Evolutionary conservation across 257 asterid genomes (phyloP), one percentile per base, ranked within the genome.

Genomic region (Forsythia suspensa): DNA sequence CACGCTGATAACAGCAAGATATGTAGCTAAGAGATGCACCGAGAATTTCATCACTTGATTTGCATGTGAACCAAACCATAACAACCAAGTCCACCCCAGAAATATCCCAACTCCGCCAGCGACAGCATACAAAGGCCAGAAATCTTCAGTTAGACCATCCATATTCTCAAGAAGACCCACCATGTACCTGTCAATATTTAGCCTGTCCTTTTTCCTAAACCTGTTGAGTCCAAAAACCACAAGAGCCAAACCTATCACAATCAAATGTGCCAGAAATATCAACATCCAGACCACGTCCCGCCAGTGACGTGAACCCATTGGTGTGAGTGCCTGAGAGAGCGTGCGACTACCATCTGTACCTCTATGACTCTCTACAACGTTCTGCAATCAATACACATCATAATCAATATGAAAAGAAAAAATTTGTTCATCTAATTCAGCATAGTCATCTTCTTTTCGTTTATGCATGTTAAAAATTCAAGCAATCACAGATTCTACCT

Each of bases 1-100:
- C 73, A 95, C 97, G 77, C 99, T 92, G 74, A 93, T 82, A 76
- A 93, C 97, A 65, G 99, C 99, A 83, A 95, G 97, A 88, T 94
- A 95, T 24, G 98, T 93, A 68, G 99, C 88, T 90, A 95, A 86
- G 59, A 93, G 81, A 78, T 96, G 99, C 77, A 96, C 97, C 0
- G 96, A 87, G 77, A 96, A 82, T 85, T 96, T 96, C 97, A 96
- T 90, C 85, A 96, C 89, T 81, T 85, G 92, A 85, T 80, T 90
- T 29, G 91, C 97, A 42, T 84, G 87, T 48, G 97, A 88, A 80
- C 98, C 94, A 21, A 95, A 93, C 44, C 94, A 82, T 76, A 94
- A 83, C 89, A 92, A 83, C 99, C 99, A 96, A 81, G 86, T 78
- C 92, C 97, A 95, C n/a, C 97, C 98, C 71, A 95, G 83, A 78